Evolutionary conservation across 306 rosid species (phyloP).

Genomic region (Citrullus colocynthis): DNA sequence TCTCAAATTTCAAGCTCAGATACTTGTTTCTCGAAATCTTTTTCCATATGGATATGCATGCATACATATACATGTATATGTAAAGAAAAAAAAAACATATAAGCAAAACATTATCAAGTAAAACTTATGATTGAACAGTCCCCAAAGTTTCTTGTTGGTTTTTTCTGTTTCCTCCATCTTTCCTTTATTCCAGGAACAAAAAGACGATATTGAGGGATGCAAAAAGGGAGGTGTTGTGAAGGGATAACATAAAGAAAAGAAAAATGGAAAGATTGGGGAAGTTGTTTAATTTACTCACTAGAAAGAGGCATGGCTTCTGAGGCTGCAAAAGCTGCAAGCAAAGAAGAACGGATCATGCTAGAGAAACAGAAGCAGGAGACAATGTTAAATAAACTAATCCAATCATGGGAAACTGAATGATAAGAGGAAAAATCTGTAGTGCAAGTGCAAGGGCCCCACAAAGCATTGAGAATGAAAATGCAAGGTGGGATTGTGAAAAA

Average conservation of each 20-base stretch:
- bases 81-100: neutral
- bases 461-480: constrained; percentile 12
- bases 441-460: constrained; percentile 51
- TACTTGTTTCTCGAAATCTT: neutral
- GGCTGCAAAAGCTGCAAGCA: neutral
- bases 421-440: neutral
- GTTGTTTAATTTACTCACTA: neutral
- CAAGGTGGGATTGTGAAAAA: neutral
- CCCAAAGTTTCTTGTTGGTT: neutral
- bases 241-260: neutral
- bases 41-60: neutral
- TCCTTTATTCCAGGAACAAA: constrained; percentile 1
- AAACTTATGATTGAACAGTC: constrained; percentile 3
- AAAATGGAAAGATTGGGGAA: neutral
- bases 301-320: neutral
- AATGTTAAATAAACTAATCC: constrained; percentile 1
- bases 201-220: neutral
- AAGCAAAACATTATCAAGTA: neutral
- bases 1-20: neutral
- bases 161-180: neutral
- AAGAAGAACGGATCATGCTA: constrained; percentile 1
- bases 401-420: constrained; percentile 4
- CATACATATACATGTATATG: too few relatives aligned
- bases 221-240: neutral
- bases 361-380: neutral